phyloP scores from a whole-genome alignment of 164 flowering plant species.

The Hamamelis virginiana region DNA sequence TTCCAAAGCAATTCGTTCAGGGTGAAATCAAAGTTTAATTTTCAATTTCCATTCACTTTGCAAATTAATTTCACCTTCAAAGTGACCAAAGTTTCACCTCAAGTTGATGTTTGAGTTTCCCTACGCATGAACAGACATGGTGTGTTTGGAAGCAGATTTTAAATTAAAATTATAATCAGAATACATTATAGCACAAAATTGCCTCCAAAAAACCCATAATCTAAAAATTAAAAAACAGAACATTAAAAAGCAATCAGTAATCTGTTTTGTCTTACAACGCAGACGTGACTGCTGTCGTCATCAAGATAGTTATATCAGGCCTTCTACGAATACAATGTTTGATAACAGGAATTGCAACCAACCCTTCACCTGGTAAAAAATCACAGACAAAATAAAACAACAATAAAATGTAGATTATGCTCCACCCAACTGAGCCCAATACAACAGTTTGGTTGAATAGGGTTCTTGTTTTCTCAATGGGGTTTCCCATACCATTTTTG shows the following conservation, averaged over 20 bases:
- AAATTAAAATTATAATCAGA: not conserved
- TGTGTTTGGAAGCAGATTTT: not conserved
- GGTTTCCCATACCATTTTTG: too few relatives aligned
- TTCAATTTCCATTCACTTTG: not conserved
- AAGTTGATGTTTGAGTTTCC: not conserved
- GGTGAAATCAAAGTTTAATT: not conserved
- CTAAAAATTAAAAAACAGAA: not conserved
- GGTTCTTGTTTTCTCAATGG: too few relatives aligned
- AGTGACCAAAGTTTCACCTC: not conserved
- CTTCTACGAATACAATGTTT: slow-evolving; percentile 48
- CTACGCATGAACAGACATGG: not conserved
- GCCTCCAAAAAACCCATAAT: not conserved
- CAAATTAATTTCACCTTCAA: not conserved
- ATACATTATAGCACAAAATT: not conserved
- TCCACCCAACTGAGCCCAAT: too few relatives aligned
- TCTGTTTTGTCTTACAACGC: slow-evolving; percentile 62
- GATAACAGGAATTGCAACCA: slow-evolving; percentile 87
- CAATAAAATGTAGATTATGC: not conserved
- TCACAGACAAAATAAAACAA: not conserved
- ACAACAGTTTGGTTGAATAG: too few relatives aligned
- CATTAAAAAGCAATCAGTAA: not conserved
- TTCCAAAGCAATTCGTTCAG: not conserved
- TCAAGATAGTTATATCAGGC: slow-evolving; percentile 64
- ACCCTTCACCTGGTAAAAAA: slow-evolving; percentile 66
- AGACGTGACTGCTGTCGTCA: slow-evolving; percentile 78